phyloP scores from a whole-genome alignment of 2,329 filamentous ascomycete genomes.

The Plenodomus lindquistii region DNA sequence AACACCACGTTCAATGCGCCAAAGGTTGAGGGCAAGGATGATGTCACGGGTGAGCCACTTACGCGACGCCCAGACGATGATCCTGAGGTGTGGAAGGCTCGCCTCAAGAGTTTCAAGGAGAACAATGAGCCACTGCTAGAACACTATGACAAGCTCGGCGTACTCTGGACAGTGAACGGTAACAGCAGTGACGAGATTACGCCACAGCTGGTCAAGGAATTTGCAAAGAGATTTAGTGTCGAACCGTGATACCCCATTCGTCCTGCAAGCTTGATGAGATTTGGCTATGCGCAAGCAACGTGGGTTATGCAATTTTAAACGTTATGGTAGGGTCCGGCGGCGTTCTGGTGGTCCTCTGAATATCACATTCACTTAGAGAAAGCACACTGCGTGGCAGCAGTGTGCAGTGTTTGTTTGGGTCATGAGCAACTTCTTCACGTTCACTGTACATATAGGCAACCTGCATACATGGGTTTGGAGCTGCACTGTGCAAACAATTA shows the following conservation, averaged over 20 bases:
- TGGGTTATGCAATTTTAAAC: background rate
- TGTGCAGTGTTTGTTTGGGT: slow-evolving; percentile 3
- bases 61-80: slow-evolving; percentile 84
- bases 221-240: slow-evolving; percentile 72
- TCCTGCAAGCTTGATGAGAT: background rate
- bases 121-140: slow-evolving; percentile 83
- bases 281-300: background rate
- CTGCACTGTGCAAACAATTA: background rate
- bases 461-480: background rate
- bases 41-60: slow-evolving; percentile 85
- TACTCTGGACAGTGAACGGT: slow-evolving; percentile 85
- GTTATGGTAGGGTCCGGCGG: background rate
- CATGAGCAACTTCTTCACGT: slow-evolving; percentile 12
- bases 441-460: slow-evolving; percentile 19
- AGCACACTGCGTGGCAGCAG: slow-evolving; percentile 1
- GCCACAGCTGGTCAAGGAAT: slow-evolving; percentile 82
- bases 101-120: slow-evolving; percentile 83
- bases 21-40: slow-evolving; percentile 77
- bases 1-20: slow-evolving; percentile 93
- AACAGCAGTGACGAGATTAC: slow-evolving; percentile 93
- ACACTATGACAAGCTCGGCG: slow-evolving; percentile 82
- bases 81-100: slow-evolving; percentile 79
- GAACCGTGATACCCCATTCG: slow-evolving; percentile 17
- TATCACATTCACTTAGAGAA: background rate
- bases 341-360: background rate